Evolutionary conservation across 2,329 filamentous ascomycete species (phyloP), one percentile per base, ranked within the genome.

Genomic region (Endothia cerciana): DNA sequence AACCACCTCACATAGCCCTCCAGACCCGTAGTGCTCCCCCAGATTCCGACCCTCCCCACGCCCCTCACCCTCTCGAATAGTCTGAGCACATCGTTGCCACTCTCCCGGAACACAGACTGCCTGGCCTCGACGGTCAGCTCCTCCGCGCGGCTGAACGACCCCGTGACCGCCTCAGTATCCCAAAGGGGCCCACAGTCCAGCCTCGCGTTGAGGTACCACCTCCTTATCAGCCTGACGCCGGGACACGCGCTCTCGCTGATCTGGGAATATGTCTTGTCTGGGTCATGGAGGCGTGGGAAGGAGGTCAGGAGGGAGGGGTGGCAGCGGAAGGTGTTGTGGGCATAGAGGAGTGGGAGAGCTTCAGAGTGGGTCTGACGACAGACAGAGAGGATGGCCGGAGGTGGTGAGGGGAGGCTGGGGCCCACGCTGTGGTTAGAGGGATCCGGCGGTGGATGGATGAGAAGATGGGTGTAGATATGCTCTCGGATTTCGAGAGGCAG

Each of bases 401-500:
- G 70, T 56, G 81, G 60, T 19, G 33, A 25, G 47, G 47, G 6
- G 19, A 8, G 8, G 45, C 6, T 3, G 19, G 22, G 17, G 30
- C 10, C n/a, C 19, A 43, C 6, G 22, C 40, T 45, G 40, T 30
- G 38, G 51, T 43, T 25, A 22, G 25, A 43, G 7, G 36, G 56
- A 2, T 43, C 45, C 63, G 65, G 66, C 64, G 62, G 65, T 67
- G 60, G 67, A 45, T 30, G 43, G 45, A 74, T 47, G 64, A 83
- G 79, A 60, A 83, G 80, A 68, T 78, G 72, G 28, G 72, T 65
- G 74, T 82, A 83, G 68, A 83, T 80, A 63, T 82, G 76, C 65
- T 82, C 77, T 47, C 81, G 81, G 70, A 83, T 75, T 71, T 83
- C 81, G 58, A 78, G 70, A 41, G 81, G 80, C 30, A 83, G 76